Base-by-base conservation (phyloP, 805 yeast genomes). In the Vanderwaltozyma tropicalis region DNA sequence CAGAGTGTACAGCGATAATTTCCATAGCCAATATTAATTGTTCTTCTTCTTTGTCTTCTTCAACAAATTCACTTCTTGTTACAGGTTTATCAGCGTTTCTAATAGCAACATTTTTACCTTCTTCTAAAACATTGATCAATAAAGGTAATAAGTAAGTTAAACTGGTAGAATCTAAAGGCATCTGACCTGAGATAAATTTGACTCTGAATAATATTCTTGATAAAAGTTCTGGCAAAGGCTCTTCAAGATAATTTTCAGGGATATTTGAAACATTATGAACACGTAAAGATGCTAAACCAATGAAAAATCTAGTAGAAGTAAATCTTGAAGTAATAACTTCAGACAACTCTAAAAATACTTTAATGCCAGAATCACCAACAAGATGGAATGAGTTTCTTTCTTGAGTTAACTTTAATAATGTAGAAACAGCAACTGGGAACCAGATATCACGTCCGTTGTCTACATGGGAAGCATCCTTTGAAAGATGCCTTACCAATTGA, bases 21-120 rank as follows among this genome's bases (percentile, higher is more conserved):
- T 84, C 94, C 48, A 88, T 59, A 0, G 89, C 81, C 40, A 89
- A 63, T 35, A 82, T 59, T 35, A 87, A 64, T 49, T 84, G 89
- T 55, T 87, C 96, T 57, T 88, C 96, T 53, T 82, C 87, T n/a
- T 78, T 78, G 47, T 78, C 85, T 55, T 84, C 95, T 39, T 85
- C 89, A 22, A 72, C 72, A 55, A 79, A 82, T 49, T 84, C 94
- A 2, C 78, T 65, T 22, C 77, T 79, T 1, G 69, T 64, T 9
- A 63, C 57, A 2, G 64, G 69, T 50, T 75, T 78, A 32, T 66
- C 67, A 3, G 78, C 65, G 48, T 72, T 74, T 44, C 65, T 70
- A 37, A 72, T 49, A 1, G 81, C 72, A 30, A 69, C 72, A 1
- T 52, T 60, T 40, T 76, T 78, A 41, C 94, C 92, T 32, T 69